phyloP scores from a whole-genome alignment of 1,284 basidiomycete genomes.

The Leccinum insigne region DNA sequence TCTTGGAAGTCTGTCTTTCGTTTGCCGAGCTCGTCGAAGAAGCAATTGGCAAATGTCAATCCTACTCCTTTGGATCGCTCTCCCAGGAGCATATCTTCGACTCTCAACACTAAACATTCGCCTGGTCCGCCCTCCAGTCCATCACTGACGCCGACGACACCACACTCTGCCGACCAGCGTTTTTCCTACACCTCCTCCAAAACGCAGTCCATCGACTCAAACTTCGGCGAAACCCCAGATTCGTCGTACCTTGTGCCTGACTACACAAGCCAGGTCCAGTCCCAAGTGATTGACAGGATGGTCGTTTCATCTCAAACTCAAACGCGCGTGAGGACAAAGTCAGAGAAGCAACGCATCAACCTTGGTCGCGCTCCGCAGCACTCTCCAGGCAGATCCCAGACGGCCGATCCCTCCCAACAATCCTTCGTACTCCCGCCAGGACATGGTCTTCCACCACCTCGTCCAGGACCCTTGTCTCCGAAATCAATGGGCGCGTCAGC shows the following conservation, averaged over 20 bases:
- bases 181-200: slow-evolving; percentile 74
- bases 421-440: slow-evolving; percentile 37
- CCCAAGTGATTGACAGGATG: slow-evolving; percentile 30
- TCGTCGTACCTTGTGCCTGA: slow-evolving; percentile 35
- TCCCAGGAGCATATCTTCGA: slow-evolving; percentile 39
- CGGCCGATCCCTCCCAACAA: slow-evolving; percentile 38
- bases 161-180: slow-evolving; percentile 49
- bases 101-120: slow-evolving; percentile 18
- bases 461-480: slow-evolving; percentile 52
- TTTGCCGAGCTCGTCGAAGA: slow-evolving; percentile 32
- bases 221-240: slow-evolving; percentile 35
- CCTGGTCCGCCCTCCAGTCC: slow-evolving; percentile 41
- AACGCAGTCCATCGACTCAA: slow-evolving; percentile 67
- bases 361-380: slow-evolving; percentile 19
- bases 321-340: slow-evolving; percentile 50
- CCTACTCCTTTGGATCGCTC: slow-evolving; percentile 25
- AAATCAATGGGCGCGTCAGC: slow-evolving; percentile 69
- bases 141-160: slow-evolving; percentile 51
- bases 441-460: slow-evolving; percentile 35
- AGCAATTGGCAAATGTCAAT: slow-evolving; percentile 25
- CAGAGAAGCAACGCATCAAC: slow-evolving; percentile 50
- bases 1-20: slow-evolving; percentile 38
- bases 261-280: slow-evolving; percentile 35
- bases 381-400: slow-evolving; percentile 31
- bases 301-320: slow-evolving; percentile 22